These are phyloP conservation scores for Chlorella ohadii DNA, from an alignment of 139 green algal genomes.

Conservation along the genomic window DNA sequence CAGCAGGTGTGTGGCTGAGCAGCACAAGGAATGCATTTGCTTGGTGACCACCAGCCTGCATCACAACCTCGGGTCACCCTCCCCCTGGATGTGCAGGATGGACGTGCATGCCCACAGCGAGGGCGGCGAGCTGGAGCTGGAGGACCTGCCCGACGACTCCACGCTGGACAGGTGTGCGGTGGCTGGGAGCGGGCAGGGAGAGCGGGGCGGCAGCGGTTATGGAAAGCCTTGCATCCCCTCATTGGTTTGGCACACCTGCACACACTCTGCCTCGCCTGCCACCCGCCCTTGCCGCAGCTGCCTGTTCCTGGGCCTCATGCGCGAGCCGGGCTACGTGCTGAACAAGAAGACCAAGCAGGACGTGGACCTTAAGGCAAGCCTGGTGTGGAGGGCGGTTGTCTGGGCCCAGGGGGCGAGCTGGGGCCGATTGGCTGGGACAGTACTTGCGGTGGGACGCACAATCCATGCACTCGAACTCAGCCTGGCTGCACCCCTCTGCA, in stretches of 20 bases:
- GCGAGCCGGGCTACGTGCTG: not conserved
- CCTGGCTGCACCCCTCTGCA: no score
- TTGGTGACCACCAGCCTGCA: no score
- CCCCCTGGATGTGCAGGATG: no score
- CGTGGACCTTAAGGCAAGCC: not conserved
- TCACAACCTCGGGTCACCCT: no score
- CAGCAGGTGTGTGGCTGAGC: no score
- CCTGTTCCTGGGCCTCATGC: constrained; percentile 1
- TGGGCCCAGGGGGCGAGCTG: no score
- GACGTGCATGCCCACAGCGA: not conserved
- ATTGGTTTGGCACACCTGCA: no score
- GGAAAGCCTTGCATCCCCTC: no score
- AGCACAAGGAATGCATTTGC: no score
- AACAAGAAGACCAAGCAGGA: not conserved
- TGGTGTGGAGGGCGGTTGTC: not conserved
- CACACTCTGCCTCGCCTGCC: not conserved
- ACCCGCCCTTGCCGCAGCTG: constrained; percentile 2
- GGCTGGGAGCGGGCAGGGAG: not conserved
- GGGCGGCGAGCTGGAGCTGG: constrained; percentile 5
- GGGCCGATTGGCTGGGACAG: no score
- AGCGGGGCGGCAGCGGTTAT: not conserved
- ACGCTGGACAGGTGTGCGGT: constrained; percentile 16
- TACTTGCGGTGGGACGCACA: not conserved
- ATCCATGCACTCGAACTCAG: not conserved
- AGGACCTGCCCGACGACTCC: not conserved